phyloP scores from a whole-genome alignment of 768 basidiomycete genomes.

The Calocera cornea region DNA sequence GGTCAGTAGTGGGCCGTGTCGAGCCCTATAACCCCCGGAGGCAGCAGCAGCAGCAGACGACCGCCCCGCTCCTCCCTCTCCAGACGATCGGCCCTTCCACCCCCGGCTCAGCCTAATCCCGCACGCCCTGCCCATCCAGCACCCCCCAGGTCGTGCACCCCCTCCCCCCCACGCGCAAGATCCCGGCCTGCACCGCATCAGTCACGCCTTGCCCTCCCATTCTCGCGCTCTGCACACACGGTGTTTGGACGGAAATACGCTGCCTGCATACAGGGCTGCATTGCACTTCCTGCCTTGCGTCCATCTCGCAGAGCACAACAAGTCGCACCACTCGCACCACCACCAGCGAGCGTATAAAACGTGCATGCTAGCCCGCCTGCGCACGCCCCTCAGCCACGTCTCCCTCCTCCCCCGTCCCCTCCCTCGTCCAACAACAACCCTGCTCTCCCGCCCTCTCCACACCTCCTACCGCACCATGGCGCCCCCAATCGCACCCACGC shows the following conservation, averaged over 20 bases:
- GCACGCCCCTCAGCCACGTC: background rate
- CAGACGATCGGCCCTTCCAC: no score
- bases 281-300: background rate
- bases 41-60: no score
- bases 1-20: no score
- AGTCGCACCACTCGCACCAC: no score
- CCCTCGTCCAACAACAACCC: background rate
- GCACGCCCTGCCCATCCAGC: no score
- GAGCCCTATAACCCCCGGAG: no score
- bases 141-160: no score
- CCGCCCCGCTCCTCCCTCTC: no score
- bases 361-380: background rate
- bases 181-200: no score
- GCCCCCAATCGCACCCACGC: no score
- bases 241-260: background rate
- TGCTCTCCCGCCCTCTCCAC: background rate
- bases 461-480: conserved; percentile 19
- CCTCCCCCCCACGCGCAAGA: no score
- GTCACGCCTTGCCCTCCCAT: background rate
- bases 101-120: no score
- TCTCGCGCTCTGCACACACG: background rate
- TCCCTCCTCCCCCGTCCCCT: background rate
- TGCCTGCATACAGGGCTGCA: background rate
- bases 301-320: background rate
- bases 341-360: background rate